These are phyloP conservation scores for Macrophomina phaseolina DNA, from an alignment of 2,329 filamentous ascomycete genomes.

Conservation along the genomic window DNA sequence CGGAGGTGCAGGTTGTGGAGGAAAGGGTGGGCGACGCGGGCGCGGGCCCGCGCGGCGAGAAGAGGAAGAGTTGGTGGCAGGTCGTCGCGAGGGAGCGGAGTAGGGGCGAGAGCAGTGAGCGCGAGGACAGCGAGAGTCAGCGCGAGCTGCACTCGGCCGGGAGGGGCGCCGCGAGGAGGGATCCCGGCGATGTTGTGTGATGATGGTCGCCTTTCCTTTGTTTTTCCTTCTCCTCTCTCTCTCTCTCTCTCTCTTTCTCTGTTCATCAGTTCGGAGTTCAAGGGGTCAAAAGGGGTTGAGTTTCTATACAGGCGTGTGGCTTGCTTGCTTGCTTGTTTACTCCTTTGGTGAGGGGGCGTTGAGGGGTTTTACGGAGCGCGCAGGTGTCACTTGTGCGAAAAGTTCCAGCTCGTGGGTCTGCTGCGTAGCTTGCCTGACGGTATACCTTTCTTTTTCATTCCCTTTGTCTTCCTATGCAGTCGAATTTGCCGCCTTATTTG, in stretches of 20 bases:
- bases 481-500: not conserved
- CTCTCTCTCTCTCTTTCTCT: too few species aligned
- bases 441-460: not conserved
- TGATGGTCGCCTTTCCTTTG: too few species aligned
- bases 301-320: not conserved
- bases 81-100: not conserved
- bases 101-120: not conserved
- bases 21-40: not conserved
- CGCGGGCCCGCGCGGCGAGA: not conserved
- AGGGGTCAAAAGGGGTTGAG: not conserved
- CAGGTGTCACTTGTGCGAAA: not conserved
- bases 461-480: not conserved
- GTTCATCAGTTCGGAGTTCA: too few species aligned
- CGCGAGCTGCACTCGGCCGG: not conserved
- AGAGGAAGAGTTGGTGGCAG: constrained; percentile 15
- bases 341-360: not conserved
- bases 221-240: too few species aligned
- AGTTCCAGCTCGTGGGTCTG: not conserved
- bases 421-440: not conserved
- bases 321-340: not conserved
- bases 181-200: not conserved
- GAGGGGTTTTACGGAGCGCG: not conserved
- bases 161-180: not conserved
- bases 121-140: constrained; percentile 11
- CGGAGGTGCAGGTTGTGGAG: not conserved